Percentiles rank a stretch among this genome's conserved stretches.
phyloP scores from a whole-genome alignment of 2,329 filamentous ascomycete genomes.

The Cladophialophora chaetospira region DNA sequence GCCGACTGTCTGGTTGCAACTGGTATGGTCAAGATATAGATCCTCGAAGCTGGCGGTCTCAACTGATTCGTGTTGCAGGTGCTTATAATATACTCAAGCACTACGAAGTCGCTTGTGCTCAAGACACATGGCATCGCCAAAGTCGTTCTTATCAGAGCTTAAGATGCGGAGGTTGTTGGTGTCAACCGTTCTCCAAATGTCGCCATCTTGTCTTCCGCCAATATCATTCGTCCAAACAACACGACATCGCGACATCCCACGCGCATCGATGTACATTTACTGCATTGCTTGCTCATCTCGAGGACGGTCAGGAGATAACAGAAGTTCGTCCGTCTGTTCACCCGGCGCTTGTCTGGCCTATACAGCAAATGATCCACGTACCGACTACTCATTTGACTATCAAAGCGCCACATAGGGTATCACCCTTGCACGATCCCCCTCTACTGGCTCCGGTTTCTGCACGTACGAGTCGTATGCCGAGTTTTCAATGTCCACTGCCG shows the following conservation, averaged over 20 bases:
- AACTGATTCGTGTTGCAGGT: background rate
- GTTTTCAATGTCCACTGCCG: too few species aligned
- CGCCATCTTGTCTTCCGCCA: conserved; percentile 8
- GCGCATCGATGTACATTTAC: background rate
- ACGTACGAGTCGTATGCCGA: too few species aligned
- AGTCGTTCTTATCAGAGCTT: conserved; percentile 7
- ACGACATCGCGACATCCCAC: background rate
- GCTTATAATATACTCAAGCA: background rate
- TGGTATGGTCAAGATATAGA: background rate
- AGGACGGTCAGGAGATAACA: background rate
- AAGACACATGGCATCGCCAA: background rate
- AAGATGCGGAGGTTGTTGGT: background rate
- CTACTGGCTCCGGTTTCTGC: too few species aligned
- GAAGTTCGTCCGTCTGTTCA: background rate
- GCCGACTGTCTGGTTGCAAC: background rate
- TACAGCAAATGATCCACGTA: background rate
- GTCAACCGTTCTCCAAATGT: conserved; percentile 17
- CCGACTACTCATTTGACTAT: background rate
- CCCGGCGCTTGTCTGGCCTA: background rate
- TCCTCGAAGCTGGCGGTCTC: too few species aligned
- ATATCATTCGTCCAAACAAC: background rate
- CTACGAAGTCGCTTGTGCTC: background rate
- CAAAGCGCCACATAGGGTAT: background rate
- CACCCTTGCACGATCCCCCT: too few species aligned
- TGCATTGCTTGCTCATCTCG: background rate